These are phyloP conservation scores for Dendrocalamus latiflorus DNA, from an alignment of 202 grass and related monocot species.

Conservation along the genomic window DNA sequence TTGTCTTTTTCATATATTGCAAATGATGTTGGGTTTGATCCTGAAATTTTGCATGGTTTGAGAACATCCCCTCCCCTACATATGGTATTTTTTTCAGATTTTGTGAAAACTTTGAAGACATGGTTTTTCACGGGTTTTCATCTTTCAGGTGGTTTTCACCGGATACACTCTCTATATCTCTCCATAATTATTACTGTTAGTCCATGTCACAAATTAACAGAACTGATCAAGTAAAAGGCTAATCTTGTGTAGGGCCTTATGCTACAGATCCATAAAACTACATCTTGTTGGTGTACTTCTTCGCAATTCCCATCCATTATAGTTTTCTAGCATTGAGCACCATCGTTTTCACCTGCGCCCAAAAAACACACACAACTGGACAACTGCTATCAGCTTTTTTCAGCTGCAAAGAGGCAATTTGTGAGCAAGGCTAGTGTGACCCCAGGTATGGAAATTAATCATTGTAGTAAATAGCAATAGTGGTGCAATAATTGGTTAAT, in stretches of 20 bases:
- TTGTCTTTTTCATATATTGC: no score
- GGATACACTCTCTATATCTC: no score
- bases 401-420: background rate
- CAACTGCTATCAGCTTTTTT: conserved; percentile 6
- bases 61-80: no score
- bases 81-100: no score
- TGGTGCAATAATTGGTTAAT: conserved; percentile 6
- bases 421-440: background rate
- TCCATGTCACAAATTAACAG: background rate
- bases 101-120: no score
- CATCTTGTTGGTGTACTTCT: background rate
- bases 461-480: conserved; percentile 4
- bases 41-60: no score
- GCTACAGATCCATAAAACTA: background rate
- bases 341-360: background rate
- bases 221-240: background rate
- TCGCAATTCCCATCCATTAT: background rate
- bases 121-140: no score
- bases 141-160: no score
- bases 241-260: background rate
- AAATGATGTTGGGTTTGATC: no score
- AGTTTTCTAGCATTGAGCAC: background rate
- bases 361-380: background rate
- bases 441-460: background rate
- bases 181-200: background rate